phyloP scores from a whole-genome alignment of 306 rosid species.

The Gillenia trifoliata region DNA sequence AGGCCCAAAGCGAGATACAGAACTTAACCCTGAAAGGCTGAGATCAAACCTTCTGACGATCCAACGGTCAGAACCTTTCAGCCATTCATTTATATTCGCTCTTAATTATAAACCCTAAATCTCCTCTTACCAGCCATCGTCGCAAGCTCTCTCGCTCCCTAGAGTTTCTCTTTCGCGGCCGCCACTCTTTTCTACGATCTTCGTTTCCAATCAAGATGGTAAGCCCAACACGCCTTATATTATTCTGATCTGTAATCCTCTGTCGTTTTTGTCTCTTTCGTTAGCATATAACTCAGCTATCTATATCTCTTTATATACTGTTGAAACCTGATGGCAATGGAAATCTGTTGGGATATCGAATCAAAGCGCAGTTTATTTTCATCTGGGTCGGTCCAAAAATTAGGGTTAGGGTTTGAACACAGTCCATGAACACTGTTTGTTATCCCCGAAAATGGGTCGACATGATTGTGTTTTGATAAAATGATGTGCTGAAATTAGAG shows the following conservation, averaged over 20 bases:
- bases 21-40: not conserved
- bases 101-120: not conserved
- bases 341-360: not conserved
- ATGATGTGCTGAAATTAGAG: not conserved
- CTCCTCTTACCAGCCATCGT: not conserved
- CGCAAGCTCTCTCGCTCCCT: not conserved
- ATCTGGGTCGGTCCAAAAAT: not conserved
- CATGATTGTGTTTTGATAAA: not conserved
- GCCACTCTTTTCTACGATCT: not conserved
- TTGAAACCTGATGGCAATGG: not conserved
- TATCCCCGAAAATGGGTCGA: not conserved
- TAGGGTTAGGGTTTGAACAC: not conserved
- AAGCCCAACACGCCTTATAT: not conserved
- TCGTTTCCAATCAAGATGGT: conserved; percentile 11
- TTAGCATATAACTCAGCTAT: not conserved
- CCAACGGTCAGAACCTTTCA: not conserved
- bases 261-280: not conserved
- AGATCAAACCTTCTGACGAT: not conserved
- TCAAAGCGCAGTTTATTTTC: not conserved
- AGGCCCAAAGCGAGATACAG: not conserved
- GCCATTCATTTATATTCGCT: not conserved
- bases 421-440: not conserved
- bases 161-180: not conserved
- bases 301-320: not conserved
- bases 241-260: not conserved